Conservation (phyloP, 2,329 filamentous ascomycete species). For the Zymoseptoria ardabiliae region DNA sequence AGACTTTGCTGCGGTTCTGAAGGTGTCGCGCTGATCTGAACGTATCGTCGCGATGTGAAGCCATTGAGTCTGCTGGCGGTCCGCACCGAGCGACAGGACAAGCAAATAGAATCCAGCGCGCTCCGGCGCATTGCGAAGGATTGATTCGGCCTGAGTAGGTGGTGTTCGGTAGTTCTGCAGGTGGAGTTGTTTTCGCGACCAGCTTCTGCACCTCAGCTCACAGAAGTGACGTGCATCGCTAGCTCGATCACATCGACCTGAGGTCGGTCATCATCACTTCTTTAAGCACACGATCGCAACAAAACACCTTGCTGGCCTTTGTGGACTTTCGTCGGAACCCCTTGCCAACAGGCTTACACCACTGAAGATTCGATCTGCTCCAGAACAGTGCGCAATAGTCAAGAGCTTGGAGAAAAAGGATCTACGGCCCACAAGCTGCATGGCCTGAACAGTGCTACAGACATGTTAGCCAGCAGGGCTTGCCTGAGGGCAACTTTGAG, state of each 20-base stretch:
- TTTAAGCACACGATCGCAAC: constrained; percentile 6
- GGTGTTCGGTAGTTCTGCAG: background rate
- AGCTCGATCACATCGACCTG: background rate
- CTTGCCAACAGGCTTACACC: background rate
- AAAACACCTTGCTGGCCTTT: background rate
- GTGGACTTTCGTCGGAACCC: background rate
- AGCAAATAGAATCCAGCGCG: constrained; percentile 22
- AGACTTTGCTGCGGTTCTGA: constrained; percentile 33
- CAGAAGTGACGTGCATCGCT: background rate
- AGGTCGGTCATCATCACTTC: background rate
- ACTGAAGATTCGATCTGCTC: background rate
- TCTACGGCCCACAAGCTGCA: background rate
- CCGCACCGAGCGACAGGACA: constrained; percentile 18
- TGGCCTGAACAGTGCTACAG: background rate
- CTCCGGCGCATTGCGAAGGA: constrained; percentile 24
- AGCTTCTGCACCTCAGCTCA: background rate
- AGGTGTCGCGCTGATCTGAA: constrained; percentile 42
- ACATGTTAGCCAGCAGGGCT: constrained; percentile 23
- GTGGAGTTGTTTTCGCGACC: background rate
- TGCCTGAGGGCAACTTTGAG: constrained; percentile 19
- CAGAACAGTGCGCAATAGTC: background rate
- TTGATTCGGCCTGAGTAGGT: background rate
- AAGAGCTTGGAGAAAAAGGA: background rate
- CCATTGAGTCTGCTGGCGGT: constrained; percentile 7
- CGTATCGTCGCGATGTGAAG: constrained; percentile 25